phyloP scores from a whole-genome alignment of 2,329 filamentous ascomycete species.

The Myriosclerotinia curreyana region DNA sequence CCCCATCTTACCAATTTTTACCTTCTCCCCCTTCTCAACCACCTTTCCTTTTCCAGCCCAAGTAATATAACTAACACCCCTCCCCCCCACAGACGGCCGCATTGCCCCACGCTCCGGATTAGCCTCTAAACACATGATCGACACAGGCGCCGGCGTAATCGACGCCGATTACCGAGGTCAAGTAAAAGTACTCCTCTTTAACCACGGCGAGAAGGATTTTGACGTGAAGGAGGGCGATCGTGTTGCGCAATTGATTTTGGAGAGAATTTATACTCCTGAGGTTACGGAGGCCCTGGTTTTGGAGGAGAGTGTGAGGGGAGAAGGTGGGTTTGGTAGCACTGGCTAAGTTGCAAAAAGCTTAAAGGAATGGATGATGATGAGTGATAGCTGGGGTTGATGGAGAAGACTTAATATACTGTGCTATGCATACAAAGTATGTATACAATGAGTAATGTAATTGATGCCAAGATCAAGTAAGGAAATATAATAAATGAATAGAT shows the following conservation, averaged over 20 bases:
- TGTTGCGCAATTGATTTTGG: conserved; percentile 87
- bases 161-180: conserved; percentile 95
- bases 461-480: neutral
- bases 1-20: neutral
- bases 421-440: neutral
- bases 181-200: conserved; percentile 93
- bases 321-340: conserved; percentile 88
- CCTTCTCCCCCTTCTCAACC: neutral
- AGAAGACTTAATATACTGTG: conserved; percentile 5
- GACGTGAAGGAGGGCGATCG: conserved; percentile 80
- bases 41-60: neutral
- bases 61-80: neutral
- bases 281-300: conserved; percentile 86
- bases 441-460: neutral
- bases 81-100: conserved; percentile 65
- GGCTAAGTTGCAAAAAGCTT: conserved; percentile 44
- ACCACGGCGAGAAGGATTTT: conserved; percentile 82
- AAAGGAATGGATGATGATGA: neutral
- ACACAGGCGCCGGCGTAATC: conserved; percentile 93
- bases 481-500: conserved; percentile 6
- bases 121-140: conserved; percentile 91
- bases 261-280: conserved; percentile 91
- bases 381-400: neutral
- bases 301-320: conserved; percentile 85
- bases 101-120: conserved; percentile 89